These are phyloP conservation scores for Talaromyces rugulosus DNA, from an alignment of 2,329 filamentous ascomycete species.

Conservation along the genomic window DNA sequence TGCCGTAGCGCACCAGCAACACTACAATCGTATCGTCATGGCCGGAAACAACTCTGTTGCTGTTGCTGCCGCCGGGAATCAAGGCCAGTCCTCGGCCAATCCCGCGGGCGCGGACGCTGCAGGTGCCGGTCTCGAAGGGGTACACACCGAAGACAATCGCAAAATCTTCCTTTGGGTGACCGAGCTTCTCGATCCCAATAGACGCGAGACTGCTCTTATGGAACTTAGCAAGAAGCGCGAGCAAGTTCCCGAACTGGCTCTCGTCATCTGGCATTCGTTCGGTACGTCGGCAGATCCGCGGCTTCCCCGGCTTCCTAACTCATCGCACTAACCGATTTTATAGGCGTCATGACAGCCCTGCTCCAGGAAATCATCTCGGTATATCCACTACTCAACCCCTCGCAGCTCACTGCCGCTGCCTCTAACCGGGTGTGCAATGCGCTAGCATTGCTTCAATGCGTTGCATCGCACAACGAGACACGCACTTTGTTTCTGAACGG, in stretches of 20 bases:
- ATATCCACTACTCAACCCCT: constrained; percentile 93
- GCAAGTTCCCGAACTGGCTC: constrained; percentile 90
- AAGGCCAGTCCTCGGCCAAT: constrained; percentile 28
- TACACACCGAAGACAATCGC: constrained; percentile 82
- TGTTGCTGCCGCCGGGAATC: constrained; percentile 20
- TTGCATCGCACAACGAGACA: constrained; percentile 95
- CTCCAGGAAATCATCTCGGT: constrained; percentile 99
- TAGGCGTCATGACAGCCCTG: constrained; percentile 96
- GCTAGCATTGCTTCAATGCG: constrained; percentile 89
- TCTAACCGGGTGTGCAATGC: constrained; percentile 98
- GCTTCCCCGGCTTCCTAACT: background rate
- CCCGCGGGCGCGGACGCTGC: constrained; percentile 38
- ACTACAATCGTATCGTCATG: constrained; percentile 70
- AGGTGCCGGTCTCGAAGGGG: constrained; percentile 53
- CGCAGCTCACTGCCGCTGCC: constrained; percentile 93
- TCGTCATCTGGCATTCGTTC: constrained; percentile 98
- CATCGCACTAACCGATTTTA: background rate
- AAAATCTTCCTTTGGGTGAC: constrained; percentile 91
- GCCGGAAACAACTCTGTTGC: constrained; percentile 50
- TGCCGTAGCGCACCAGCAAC: constrained; percentile 44
- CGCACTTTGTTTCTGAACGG: constrained; percentile 89
- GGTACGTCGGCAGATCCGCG: constrained; percentile 53
- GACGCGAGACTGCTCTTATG: constrained; percentile 83
- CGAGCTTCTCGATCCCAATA: constrained; percentile 80
- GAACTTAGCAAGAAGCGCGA: constrained; percentile 98